Base-by-base conservation (phyloP, 805 yeast species). In the Wickerhamiella kazuoi region DNA sequence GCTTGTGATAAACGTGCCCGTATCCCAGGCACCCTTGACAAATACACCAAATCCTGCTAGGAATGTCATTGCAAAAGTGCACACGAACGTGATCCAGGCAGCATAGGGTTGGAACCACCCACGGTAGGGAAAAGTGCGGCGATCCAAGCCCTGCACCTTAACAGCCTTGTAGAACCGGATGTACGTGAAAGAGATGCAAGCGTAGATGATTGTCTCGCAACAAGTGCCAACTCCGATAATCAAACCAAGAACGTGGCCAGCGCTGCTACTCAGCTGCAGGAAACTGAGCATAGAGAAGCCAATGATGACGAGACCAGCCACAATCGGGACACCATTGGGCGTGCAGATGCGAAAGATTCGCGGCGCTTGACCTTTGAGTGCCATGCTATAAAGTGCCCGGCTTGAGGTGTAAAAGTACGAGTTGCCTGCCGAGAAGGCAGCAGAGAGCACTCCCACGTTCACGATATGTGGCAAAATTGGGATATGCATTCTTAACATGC, bases 381-480 rank as follows among this genome's bases (percentile, higher is more conserved):
- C 79, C 56, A 80, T 61, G 2, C 82, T 82, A 53, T 74, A 75
- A 19, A 81, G 60, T 0, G 79, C 64, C 46, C 78, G 63, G 5
- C 83, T 70, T 0, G 87, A 76, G 44, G 83, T 74, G 51, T 72
- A 80, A 29, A 79, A 71, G 53, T 74, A 78, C 2, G 87, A 78
- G 55, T 81, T 81, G 39, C 93, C 94, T 2, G 93, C 84, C 28
- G 84, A 75, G 47, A 81, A 76, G 0, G 86, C 79, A 1, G 90
- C 70, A 4, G 81, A 64, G 39, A 83, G 64, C 40, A 83, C 67
- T 21, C 81, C 70, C 1, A 72, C 93, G 57, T 84, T 84, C 41
- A 84, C 83, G 44, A 83, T 67, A 51, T 76, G 16, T 5, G 43
- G 43, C 13, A 40, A 21, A 13, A 30, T 39, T 24, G 71, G 23